Conservation (phyloP, 2,329 filamentous ascomycete species). For the Nigrospora sphaerica region DNA sequence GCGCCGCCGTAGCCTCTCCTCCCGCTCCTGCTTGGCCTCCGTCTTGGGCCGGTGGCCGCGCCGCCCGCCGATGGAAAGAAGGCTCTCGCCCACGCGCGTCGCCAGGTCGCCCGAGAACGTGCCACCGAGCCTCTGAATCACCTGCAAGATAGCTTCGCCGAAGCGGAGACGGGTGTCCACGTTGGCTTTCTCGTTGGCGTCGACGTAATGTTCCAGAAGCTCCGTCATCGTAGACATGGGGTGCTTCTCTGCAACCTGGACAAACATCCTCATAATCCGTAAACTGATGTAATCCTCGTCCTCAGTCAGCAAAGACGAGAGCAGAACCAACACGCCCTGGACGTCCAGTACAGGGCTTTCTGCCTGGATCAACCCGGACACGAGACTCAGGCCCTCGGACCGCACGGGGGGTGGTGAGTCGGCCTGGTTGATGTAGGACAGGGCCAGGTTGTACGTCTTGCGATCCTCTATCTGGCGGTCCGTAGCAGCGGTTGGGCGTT, state of each 20-base stretch:
- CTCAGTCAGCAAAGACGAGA: conserved; percentile 58
- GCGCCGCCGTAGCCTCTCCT: conserved; percentile 38
- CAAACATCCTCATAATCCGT: conserved; percentile 58
- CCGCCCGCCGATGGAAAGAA: conserved; percentile 58
- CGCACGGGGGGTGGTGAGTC: conserved; percentile 62
- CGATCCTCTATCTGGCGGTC: conserved; percentile 50
- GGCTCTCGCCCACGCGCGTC: conserved; percentile 43
- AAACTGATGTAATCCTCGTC: conserved; percentile 66
- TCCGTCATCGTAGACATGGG: conserved; percentile 56
- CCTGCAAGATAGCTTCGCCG: conserved; percentile 59
- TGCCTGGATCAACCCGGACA: conserved; percentile 48
- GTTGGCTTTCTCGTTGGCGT: conserved; percentile 47
- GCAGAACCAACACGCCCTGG: conserved; percentile 54
- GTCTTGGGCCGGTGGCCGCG: conserved; percentile 55
- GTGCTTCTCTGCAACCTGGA: conserved; percentile 53
- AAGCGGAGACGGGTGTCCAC: conserved; percentile 62
- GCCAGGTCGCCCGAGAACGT: conserved; percentile 49
- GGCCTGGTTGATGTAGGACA: conserved; percentile 54
- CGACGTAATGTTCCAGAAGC: conserved; percentile 61
- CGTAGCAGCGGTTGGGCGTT: conserved; percentile 29
- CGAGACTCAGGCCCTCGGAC: conserved; percentile 55
- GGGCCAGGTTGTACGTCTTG: conserved; percentile 53
- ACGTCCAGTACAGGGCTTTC: conserved; percentile 57
- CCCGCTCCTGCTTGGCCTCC: conserved; percentile 44
- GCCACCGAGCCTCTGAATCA: conserved; percentile 53